Conservation (phyloP, 176 grass and related monocot species). For the Carex scoparia region DNA sequence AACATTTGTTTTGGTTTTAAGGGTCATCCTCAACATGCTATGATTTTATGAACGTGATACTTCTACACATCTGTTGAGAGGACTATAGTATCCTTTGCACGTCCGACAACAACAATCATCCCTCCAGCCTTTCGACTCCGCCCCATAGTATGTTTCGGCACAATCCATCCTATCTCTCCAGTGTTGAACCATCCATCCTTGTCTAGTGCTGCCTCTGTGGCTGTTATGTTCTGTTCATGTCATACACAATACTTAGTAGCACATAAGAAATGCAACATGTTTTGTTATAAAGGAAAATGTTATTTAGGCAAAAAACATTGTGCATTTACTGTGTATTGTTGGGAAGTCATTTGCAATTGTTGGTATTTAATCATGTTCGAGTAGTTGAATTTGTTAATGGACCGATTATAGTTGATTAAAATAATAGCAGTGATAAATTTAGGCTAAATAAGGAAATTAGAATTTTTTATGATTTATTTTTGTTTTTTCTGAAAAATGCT, state of each 20-base stretch:
- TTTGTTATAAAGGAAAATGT: not conserved
- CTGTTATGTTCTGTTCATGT: slow-evolving; percentile 43
- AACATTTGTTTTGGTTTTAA: not conserved
- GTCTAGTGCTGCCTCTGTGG: slow-evolving; percentile 55
- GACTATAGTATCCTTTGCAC: slow-evolving; percentile 91
- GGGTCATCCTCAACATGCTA: not conserved
- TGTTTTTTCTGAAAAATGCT: too few species aligned
- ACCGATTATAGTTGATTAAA: too few species aligned
- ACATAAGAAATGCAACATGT: not conserved
- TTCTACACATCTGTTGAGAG: slow-evolving; percentile 52
- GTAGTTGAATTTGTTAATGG: not conserved
- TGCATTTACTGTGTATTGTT: not conserved
- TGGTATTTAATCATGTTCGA: not conserved
- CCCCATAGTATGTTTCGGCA: slow-evolving; percentile 38
- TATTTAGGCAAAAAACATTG: not conserved
- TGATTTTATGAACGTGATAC: not conserved
- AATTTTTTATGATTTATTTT: too few species aligned
- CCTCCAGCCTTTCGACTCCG: slow-evolving; percentile 62
- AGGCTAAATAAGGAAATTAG: too few species aligned
- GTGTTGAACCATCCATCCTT: slow-evolving; percentile 75
- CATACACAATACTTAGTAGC: not conserved
- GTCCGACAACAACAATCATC: slow-evolving; percentile 87
- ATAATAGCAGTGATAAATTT: too few species aligned
- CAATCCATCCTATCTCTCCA: slow-evolving; percentile 92
- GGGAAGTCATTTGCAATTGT: not conserved